Evolutionary conservation across 2,329 filamentous ascomycete species (phyloP).

Genomic region (Fusarium concolor): DNA sequence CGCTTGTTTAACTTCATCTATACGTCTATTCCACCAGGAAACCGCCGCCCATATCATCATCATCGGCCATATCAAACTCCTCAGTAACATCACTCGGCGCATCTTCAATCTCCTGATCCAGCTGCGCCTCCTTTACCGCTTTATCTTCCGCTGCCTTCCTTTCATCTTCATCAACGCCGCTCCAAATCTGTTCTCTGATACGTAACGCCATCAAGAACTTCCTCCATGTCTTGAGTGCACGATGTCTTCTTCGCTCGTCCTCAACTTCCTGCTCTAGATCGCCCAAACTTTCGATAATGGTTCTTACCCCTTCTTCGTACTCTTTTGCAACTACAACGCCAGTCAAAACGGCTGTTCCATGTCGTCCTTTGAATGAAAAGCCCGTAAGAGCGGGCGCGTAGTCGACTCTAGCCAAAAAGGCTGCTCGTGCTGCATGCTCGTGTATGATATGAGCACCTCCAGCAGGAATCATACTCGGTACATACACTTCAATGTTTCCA

Average conservation of each 20-base stretch:
- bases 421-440: slow-evolving; percentile 74
- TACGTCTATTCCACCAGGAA: slow-evolving; percentile 55
- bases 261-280: slow-evolving; percentile 74
- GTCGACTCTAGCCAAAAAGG: slow-evolving; percentile 81
- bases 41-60: slow-evolving; percentile 58
- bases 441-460: slow-evolving; percentile 80
- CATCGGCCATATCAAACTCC: slow-evolving; percentile 59
- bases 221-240: slow-evolving; percentile 73
- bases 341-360: slow-evolving; percentile 84
- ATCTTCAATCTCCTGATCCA: slow-evolving; percentile 52
- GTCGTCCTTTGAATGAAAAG: slow-evolving; percentile 86
- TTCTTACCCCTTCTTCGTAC: slow-evolving; percentile 76
- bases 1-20: background rate
- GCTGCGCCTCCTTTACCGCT: slow-evolving; percentile 52
- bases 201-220: slow-evolving; percentile 82
- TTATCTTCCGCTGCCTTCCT: slow-evolving; percentile 55
- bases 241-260: slow-evolving; percentile 77
- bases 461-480: slow-evolving; percentile 87
- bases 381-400: slow-evolving; percentile 91
- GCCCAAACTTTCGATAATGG: slow-evolving; percentile 74
- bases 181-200: slow-evolving; percentile 79
- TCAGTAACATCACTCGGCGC: slow-evolving; percentile 57
- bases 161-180: slow-evolving; percentile 62
- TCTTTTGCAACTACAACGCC: slow-evolving; percentile 82
- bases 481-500: slow-evolving; percentile 93